Base-by-base conservation (phyloP, 73 alveolate species). In the Diophrys sp. region DNA sequence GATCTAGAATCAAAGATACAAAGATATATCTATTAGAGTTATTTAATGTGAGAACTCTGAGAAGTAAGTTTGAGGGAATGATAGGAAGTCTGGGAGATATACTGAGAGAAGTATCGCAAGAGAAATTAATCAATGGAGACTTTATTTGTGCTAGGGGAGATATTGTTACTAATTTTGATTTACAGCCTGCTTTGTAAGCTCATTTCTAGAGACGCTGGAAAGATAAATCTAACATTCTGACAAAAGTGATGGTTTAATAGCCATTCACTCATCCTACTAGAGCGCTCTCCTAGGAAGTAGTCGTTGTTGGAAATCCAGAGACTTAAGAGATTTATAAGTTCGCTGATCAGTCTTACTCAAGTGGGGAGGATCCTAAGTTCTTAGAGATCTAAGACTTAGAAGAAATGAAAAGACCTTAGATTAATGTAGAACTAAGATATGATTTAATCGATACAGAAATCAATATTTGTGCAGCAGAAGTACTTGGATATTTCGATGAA, bases 91-190 rank as follows among this genome's bases (percentile, higher is more conserved):
- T 80, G 34, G 90, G 90, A 54, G 90, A 82, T 67, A 80, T 75
- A 18, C 70, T 82, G 1, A 82, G 90, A 75, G 90, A 82, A 33
- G 54, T 82, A 0, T 53, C 75, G 28, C 23, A 82, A 55, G 74
- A 62, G 57, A 32, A 74, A 66, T 32, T 75, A 11, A 82, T 82
- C 24, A 62, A 82, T 54, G 30, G 68, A 32, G 90, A 82, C 26
- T 82, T 82, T 31, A 1, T 82, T n/a, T 31, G 73, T n/a, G 70
- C 31, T 11, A 74, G 90, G 28, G 90, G 90, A 24, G 90, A 82
- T 33, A 31, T 82, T 8, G 69, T 82, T 27, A 62, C 90, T 0
- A 82, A 82, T 33, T 32, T 68, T 1, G 71, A 82, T 31, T 33
- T 82, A 29, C 53, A 57, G 2, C 55, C 57, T 0, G 90, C 90